Evolutionary conservation across 2,329 filamentous ascomycete genomes (phyloP).

Genomic region (Pseudogymnoascus destructans): DNA sequence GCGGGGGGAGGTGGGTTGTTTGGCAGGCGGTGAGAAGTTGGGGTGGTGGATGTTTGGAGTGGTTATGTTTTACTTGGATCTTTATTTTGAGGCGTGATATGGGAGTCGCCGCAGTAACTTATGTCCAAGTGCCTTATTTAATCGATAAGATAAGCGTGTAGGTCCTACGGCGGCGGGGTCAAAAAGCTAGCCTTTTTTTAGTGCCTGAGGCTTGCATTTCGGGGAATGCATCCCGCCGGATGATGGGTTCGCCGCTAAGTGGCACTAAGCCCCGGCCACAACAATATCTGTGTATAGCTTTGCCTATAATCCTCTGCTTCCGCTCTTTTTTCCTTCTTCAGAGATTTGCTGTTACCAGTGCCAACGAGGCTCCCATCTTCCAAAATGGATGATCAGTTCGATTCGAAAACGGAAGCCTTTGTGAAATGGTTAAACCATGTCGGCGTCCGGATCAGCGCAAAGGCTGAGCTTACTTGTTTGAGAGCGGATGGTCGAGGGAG

Average conservation of each 20-base stretch:
- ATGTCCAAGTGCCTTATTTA: constrained; percentile 2
- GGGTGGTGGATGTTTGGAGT: neutral
- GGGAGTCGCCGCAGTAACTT: neutral
- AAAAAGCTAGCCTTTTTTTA: neutral
- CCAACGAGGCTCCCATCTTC: neutral
- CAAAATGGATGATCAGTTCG: constrained; percentile 8
- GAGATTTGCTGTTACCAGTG: neutral
- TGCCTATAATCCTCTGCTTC: neutral
- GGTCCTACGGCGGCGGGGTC: neutral
- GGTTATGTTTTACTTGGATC: neutral
- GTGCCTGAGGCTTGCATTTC: neutral
- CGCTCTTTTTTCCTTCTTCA: neutral
- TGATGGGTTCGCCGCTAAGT: constrained; percentile 4
- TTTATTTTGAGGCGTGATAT: neutral
- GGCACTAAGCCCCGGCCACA: constrained; percentile 7
- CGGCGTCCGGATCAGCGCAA: constrained; percentile 41
- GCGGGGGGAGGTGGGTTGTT: neutral
- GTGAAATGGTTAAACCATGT: constrained; percentile 41
- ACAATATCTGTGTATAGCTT: constrained; percentile 7
- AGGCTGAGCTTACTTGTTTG: constrained; percentile 45
- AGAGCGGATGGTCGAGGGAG: constrained; percentile 42
- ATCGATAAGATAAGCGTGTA: constrained; percentile 8
- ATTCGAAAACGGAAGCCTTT: constrained; percentile 36
- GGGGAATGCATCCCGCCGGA: neutral
- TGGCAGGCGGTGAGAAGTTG: neutral